Evolutionary conservation across 192 early-diverging fungal genomes (phyloP).

Genomic region (Umbelopsis sp.): DNA sequence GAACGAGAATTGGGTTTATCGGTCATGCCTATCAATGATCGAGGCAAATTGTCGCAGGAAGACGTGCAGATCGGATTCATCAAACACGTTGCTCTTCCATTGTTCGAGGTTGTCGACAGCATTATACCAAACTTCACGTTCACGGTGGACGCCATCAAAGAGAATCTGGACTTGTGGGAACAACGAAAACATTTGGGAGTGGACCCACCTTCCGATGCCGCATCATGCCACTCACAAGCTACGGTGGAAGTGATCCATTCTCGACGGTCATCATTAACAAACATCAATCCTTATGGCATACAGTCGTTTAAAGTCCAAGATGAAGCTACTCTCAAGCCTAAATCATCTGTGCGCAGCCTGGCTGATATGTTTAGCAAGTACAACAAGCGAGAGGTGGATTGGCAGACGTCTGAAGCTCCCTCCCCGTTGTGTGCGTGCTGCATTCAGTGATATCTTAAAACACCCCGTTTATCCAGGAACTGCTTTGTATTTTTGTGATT

Average conservation of each 20-base stretch:
- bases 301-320: constrained; percentile 14
- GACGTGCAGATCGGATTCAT: constrained; percentile 60
- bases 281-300: constrained; percentile 1
- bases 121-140: constrained; percentile 43
- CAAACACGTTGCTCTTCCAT: constrained; percentile 51
- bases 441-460: neutral
- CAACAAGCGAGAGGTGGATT: constrained; percentile 14
- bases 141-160: constrained; percentile 27
- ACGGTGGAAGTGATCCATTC: neutral
- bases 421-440: constrained; percentile 9
- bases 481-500: neutral
- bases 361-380: constrained; percentile 16
- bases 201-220: neutral
- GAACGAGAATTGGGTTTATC: constrained; percentile 72
- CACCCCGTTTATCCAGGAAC: neutral
- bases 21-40: constrained; percentile 52
- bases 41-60: constrained; percentile 44
- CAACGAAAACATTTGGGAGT: neutral
- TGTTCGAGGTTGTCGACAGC: constrained; percentile 48
- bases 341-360: constrained; percentile 9
- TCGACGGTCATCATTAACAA: neutral
- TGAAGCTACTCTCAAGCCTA: neutral
- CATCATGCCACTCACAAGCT: constrained; percentile 10
- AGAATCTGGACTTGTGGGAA: constrained; percentile 29
- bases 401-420: constrained; percentile 12